Evolutionary conservation across 371 early-diverging fungal genomes (phyloP).

Genomic region (Mortierella sp.): DNA sequence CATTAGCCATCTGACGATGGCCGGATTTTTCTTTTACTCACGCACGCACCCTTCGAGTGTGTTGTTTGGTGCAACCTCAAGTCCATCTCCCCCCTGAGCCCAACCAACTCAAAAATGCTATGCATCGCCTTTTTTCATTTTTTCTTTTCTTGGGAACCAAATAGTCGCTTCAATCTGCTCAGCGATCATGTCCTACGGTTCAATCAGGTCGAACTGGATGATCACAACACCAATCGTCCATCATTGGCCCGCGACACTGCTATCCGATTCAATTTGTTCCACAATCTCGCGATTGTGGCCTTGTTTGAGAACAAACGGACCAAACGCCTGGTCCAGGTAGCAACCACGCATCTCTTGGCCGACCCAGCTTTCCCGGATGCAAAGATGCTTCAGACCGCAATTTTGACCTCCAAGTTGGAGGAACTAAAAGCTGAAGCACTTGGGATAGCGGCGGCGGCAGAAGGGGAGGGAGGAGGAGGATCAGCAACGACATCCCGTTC

Average conservation of each 20-base stretch:
- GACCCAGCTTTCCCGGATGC: constrained; percentile 93
- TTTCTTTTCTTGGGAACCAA: constrained; percentile 1
- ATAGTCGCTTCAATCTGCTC: constrained; percentile 75
- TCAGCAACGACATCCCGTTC: background rate
- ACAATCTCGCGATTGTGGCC: constrained; percentile 92
- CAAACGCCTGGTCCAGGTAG: constrained; percentile 77
- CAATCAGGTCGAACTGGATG: constrained; percentile 90
- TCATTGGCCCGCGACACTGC: constrained; percentile 84
- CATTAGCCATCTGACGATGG: constrained; percentile 12
- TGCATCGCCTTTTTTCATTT: constrained; percentile 10
- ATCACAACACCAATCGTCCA: constrained; percentile 64
- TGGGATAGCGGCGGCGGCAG: constrained; percentile 8
- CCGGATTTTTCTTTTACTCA: constrained; percentile 16
- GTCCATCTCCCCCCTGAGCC: too few species aligned
- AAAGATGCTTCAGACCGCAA: constrained; percentile 94
- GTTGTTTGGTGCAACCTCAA: background rate
- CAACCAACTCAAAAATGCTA: too few species aligned
- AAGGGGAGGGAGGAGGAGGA: background rate
- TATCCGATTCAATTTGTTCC: constrained; percentile 92
- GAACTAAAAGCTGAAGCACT: constrained; percentile 57
- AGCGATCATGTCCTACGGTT: constrained; percentile 87
- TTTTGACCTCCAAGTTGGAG: constrained; percentile 90
- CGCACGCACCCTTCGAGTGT: constrained; percentile 12
- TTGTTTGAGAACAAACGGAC: constrained; percentile 83
- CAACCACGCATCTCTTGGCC: constrained; percentile 93